Evolutionary conservation across 169 alveolate genomes (phyloP).

Genomic region (Blepharisma undulans): DNA sequence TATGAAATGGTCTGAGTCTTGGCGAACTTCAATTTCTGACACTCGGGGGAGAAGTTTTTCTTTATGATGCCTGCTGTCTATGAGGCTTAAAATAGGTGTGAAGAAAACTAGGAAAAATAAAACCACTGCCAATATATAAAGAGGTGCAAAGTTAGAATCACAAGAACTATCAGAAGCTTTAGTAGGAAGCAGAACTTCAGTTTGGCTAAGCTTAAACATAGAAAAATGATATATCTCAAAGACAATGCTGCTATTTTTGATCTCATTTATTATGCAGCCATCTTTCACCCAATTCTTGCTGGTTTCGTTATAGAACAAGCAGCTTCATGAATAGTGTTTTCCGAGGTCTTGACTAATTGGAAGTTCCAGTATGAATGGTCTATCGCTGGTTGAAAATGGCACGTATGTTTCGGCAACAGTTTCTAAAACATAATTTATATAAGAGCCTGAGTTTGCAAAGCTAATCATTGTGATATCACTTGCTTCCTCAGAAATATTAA

Average conservation of each 20-base stretch:
- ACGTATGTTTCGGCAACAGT: background rate
- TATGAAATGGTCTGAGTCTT: too few species aligned
- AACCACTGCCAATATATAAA: too few species aligned
- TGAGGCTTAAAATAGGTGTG: too few species aligned
- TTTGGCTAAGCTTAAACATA: background rate
- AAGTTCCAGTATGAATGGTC: background rate
- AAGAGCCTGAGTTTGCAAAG: background rate
- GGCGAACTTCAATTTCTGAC: too few species aligned
- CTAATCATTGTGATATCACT: background rate
- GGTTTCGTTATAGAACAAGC: background rate
- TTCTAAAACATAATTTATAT: background rate
- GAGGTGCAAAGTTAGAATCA: background rate
- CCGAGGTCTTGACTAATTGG: background rate
- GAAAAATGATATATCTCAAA: background rate
- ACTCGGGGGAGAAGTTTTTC: too few species aligned
- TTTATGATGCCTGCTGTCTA: too few species aligned
- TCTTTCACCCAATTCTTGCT: background rate
- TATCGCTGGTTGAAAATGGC: background rate
- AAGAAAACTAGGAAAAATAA: too few species aligned
- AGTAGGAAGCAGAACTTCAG: background rate
- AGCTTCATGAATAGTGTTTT: background rate
- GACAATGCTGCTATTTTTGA: background rate
- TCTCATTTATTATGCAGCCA: background rate
- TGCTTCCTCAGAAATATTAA: background rate
- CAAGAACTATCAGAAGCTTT: background rate